Evolutionary conservation across 768 basidiomycete genomes (phyloP).

Genomic region (Rhodotorula paludigena): DNA sequence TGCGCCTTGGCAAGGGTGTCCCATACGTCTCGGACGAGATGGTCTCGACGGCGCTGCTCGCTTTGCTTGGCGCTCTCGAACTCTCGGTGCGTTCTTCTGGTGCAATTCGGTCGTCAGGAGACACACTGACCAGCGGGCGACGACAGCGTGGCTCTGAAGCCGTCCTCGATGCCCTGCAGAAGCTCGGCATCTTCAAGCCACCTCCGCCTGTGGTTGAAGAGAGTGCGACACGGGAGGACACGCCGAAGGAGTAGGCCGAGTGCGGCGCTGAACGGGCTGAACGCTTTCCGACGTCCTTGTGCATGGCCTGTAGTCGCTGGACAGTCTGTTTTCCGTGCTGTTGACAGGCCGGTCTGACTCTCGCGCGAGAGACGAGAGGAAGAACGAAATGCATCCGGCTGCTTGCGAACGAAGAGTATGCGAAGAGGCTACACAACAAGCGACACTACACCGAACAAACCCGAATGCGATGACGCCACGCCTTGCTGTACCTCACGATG

Average conservation of each 20-base stretch:
- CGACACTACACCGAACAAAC: not conserved
- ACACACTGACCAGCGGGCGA: not conserved
- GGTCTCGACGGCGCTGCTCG: not conserved
- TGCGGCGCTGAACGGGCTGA: too few relatives aligned
- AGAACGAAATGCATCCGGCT: too few relatives aligned
- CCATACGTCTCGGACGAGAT: constrained; percentile 3
- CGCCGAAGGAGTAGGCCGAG: too few relatives aligned
- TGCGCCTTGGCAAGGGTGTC: not conserved
- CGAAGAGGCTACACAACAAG: not conserved
- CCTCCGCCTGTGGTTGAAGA: not conserved
- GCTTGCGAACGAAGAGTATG: too few relatives aligned
- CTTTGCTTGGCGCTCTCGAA: not conserved
- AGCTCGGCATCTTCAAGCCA: not conserved
- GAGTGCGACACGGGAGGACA: too few relatives aligned
- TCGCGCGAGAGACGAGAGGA: too few relatives aligned
- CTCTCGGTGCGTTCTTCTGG: not conserved
- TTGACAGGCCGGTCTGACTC: too few relatives aligned
- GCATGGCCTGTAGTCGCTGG: too few relatives aligned
- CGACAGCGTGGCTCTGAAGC: not conserved
- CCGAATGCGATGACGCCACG: not conserved
- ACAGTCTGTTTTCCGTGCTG: too few relatives aligned
- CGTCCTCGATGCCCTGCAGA: not conserved
- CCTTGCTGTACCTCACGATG: not conserved
- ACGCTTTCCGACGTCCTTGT: too few relatives aligned
- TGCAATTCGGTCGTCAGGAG: too few relatives aligned